Base-by-base conservation (phyloP, 163 green algal genomes). In the Chlorella variabilis region DNA sequence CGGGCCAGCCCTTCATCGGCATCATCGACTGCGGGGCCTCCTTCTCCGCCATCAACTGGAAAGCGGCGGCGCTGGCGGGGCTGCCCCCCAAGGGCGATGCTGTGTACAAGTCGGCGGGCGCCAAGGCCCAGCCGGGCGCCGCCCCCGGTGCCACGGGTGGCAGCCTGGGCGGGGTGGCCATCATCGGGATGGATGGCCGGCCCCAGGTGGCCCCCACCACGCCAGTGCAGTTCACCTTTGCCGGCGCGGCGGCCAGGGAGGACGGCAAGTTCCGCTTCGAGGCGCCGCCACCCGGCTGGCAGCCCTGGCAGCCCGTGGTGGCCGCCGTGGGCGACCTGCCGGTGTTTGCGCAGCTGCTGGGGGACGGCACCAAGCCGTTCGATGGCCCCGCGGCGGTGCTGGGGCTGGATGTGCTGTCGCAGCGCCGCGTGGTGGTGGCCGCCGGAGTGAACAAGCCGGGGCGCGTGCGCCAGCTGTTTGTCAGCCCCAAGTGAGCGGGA, bases 21-120 rank as follows among this genome's bases (percentile, higher is more conserved):
- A 77, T 83, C n/a, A 13, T 83, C 11, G 77, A 83, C 51, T 83
- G 77, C 21, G 77, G 77, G 18, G 77, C 77, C 36, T 77, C 65
- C 49, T 83, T 83, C 77, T 77, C 66, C 2, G 77, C 77, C 23
- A 41, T 83, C 36, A 83, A 83, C 66, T 83, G 77, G 77, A 42
- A 83, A 67, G 77, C 77, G n/a, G 77, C 77, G 21, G 66, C 66
- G 1, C 77, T 83, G 36, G 65, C 65, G n/a, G 77, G 77, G 1
- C 77, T 83, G 65, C 77, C 77, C 3, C 77, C 66, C 25, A 42
- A 56, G 41, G 77, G 77, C 2, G 49, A 77, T 56, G 5, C 66
- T 23, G n/a, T 17, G 21, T 83, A 83, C 20, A 63, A 54, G 15
- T 11, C 45, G 15, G 45, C 45, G 11, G 45, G 11, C 45, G 42